Percentiles rank a stretch among this genome's conserved stretches.
Evolutionary conservation across 73 alveolate genomes (phyloP).

Genomic region (Paramecium caudatum): DNA sequence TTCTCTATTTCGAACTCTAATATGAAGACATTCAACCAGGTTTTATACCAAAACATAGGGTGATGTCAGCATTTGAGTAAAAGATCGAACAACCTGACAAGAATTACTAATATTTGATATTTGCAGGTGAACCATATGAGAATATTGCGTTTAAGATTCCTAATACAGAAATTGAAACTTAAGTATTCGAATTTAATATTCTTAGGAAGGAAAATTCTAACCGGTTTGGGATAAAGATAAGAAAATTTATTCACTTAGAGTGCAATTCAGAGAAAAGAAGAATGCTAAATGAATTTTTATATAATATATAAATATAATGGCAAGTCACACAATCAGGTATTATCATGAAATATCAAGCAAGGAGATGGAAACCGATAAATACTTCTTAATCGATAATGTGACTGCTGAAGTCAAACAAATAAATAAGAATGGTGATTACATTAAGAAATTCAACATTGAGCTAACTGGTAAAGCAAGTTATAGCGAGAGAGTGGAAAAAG

Average conservation of each 20-base stretch:
- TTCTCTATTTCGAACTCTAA: slow-evolving; percentile 97
- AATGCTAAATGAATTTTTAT: slow-evolving; percentile 18
- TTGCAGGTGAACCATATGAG: slow-evolving; percentile 99
- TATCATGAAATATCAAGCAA: slow-evolving; percentile 19
- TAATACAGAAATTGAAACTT: slow-evolving; percentile 71
- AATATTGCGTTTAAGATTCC: slow-evolving; percentile 84
- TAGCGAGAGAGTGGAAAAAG: slow-evolving; percentile 73
- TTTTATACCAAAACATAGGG: slow-evolving; percentile 95
- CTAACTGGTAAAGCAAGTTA: slow-evolving; percentile 74
- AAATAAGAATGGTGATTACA: slow-evolving; percentile 75
- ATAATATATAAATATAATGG: too few relatives aligned
- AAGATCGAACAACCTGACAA: slow-evolving; percentile 90
- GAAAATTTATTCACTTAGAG: slow-evolving; percentile 70
- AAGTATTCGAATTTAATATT: background rate
- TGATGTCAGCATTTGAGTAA: slow-evolving; percentile 98
- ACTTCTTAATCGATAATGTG: slow-evolving; percentile 64
- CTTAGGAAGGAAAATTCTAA: slow-evolving; percentile 68
- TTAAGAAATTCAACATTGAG: slow-evolving; percentile 71
- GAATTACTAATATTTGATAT: slow-evolving; percentile 97
- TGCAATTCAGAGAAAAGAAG: slow-evolving; percentile 67
- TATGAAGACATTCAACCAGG: slow-evolving; percentile 91
- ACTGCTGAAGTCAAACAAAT: slow-evolving; percentile 71
- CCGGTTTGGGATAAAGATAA: slow-evolving; percentile 75
- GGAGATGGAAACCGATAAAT: slow-evolving; percentile 72
- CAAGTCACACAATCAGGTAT: slow-evolving; percentile 51